Evolutionary conservation across 169 alveolate species (phyloP).

Genomic region (Toxoplasma gondii): DNA sequence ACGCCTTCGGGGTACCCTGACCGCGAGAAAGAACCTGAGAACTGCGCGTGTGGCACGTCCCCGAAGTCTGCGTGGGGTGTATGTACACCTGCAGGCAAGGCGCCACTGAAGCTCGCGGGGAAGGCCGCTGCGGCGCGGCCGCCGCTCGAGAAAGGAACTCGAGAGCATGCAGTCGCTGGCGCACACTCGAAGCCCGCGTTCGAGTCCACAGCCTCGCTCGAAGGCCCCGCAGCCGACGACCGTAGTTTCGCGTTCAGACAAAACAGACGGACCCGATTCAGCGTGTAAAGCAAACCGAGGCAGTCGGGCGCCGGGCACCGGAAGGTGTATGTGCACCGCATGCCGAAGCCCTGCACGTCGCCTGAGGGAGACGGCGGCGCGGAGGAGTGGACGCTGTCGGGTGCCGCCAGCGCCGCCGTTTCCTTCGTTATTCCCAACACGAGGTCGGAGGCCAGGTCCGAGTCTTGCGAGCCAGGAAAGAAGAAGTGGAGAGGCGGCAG

Average conservation of each 20-base stretch:
- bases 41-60: background rate
- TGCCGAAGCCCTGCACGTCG: background rate
- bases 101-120: background rate
- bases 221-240: background rate
- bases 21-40: background rate
- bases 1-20: background rate
- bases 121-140: background rate
- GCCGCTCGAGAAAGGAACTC: background rate
- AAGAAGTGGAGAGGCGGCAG: background rate
- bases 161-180: background rate
- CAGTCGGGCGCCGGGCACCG: conserved; percentile 44
- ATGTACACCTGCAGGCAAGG: background rate
- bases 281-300: conserved; percentile 3
- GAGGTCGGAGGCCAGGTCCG: background rate
- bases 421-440: background rate
- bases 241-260: conserved; percentile 20
- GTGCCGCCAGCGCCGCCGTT: background rate
- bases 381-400: conserved; percentile 12
- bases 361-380: background rate
- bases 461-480: background rate
- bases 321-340: background rate
- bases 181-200: background rate
- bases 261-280: conserved; percentile 25
- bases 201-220: background rate
- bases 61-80: background rate